phyloP scores from a whole-genome alignment of 495 filamentous ascomycete species.

The Aspergillus sparsus region DNA sequence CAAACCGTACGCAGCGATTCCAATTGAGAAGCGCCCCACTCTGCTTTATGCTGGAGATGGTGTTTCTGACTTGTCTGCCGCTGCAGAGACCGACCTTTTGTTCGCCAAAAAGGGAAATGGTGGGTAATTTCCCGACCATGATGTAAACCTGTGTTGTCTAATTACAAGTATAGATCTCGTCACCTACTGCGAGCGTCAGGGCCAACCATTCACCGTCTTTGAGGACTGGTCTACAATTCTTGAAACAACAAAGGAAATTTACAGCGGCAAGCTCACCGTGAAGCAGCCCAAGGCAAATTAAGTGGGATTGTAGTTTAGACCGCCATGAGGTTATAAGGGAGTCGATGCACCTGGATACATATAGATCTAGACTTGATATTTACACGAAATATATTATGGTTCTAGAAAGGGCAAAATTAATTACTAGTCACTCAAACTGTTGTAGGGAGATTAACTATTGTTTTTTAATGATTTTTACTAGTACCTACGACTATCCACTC shows the following conservation, averaged over 20 bases:
- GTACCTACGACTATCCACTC: not conserved
- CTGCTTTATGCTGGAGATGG: conserved; percentile 92
- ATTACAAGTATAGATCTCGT: conserved; percentile 63
- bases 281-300: conserved; percentile 31
- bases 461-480: not conserved
- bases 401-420: not conserved
- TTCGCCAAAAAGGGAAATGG: conserved; percentile 90
- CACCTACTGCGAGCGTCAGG: conserved; percentile 73
- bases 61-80: conserved; percentile 84
- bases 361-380: conserved; percentile 8
- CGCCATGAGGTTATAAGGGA: not conserved
- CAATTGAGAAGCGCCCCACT: conserved; percentile 64
- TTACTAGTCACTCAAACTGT: too few relatives aligned
- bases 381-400: not conserved
- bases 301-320: not conserved
- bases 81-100: conserved; percentile 81
- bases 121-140: conserved; percentile 40
- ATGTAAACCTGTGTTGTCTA: not conserved
- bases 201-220: conserved; percentile 80
- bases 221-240: conserved; percentile 76
- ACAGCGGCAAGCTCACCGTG: conserved; percentile 53
- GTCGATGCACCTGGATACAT: not conserved
- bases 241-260: conserved; percentile 71
- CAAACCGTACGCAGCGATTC: conserved; percentile 75
- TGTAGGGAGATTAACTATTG: not conserved